phyloP scores from a whole-genome alignment of 768 basidiomycete genomes.

The Tulasnella sp. region DNA sequence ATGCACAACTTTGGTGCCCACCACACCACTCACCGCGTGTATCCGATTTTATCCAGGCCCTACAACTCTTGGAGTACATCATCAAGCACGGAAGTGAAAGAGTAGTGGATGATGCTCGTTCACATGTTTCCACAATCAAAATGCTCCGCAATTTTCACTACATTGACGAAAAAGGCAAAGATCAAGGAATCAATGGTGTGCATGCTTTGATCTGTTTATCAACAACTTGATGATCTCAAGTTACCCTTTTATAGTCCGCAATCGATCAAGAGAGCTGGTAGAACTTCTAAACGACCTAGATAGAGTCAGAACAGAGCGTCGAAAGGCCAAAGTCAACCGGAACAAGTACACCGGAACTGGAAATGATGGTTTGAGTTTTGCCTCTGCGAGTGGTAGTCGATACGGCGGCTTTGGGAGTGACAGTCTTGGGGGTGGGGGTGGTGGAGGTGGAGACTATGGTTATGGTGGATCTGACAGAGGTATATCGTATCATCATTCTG shows the following conservation, averaged over 20 bases:
- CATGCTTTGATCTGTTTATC: background rate
- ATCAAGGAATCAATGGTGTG: slow-evolving; percentile 93
- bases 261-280: slow-evolving; percentile 85
- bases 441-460: slow-evolving; percentile 20
- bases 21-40: slow-evolving; percentile 10
- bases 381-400: slow-evolving; percentile 37
- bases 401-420: slow-evolving; percentile 65
- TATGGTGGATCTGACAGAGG: slow-evolving; percentile 19
- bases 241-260: slow-evolving; percentile 52
- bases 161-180: slow-evolving; percentile 96
- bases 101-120: slow-evolving; percentile 92
- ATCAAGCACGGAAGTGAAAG: slow-evolving; percentile 96
- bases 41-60: slow-evolving; percentile 38
- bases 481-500: background rate
- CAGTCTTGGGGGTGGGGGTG: slow-evolving; percentile 25
- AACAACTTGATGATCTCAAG: background rate
- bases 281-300: slow-evolving; percentile 86
- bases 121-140: slow-evolving; percentile 89
- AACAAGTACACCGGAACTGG: slow-evolving; percentile 82
- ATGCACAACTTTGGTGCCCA: background rate
- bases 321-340: slow-evolving; percentile 84
- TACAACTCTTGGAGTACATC: slow-evolving; percentile 89
- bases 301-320: slow-evolving; percentile 71
- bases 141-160: slow-evolving; percentile 98
- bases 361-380: slow-evolving; percentile 63